Evolutionary conservation across 2,329 filamentous ascomycete genomes (phyloP).

Genomic region (Exophiala dermatitidis): DNA sequence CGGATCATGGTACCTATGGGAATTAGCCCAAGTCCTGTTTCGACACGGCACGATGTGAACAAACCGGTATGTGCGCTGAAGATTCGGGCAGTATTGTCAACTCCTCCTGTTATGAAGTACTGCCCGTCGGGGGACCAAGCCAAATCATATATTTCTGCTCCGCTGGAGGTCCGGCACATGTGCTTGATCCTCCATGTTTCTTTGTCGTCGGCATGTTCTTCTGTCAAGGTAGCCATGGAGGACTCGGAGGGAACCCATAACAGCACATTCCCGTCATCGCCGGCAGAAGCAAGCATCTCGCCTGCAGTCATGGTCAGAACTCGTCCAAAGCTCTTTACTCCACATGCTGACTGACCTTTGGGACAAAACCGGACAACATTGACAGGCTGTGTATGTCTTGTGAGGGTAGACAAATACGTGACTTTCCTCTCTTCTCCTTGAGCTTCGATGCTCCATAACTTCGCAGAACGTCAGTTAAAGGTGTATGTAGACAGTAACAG

Average conservation of each 20-base stretch:
- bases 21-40: not conserved
- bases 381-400: constrained; percentile 92
- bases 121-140: constrained; percentile 97
- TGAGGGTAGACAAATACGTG: constrained; percentile 82
- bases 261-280: constrained; percentile 94
- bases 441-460: constrained; percentile 87
- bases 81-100: constrained; percentile 97
- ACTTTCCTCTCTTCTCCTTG: constrained; percentile 82
- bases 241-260: constrained; percentile 88
- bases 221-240: constrained; percentile 62
- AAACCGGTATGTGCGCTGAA: constrained; percentile 88
- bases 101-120: constrained; percentile 97
- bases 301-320: constrained; percentile 48
- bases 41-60: constrained; percentile 4
- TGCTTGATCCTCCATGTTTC: constrained; percentile 95
- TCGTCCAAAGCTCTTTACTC: not conserved
- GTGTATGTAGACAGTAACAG: constrained; percentile 24
- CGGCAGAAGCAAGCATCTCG: constrained; percentile 86
- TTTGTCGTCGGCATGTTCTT: constrained; percentile 83
- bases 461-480: constrained; percentile 34
- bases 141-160: constrained; percentile 94
- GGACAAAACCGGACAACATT: constrained; percentile 97
- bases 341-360: constrained; percentile 64
- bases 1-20: constrained; percentile 53
- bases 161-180: constrained; percentile 83